Conservation (phyloP, 352 stramenopile genomes). For the Phytophthora lateralis region DNA sequence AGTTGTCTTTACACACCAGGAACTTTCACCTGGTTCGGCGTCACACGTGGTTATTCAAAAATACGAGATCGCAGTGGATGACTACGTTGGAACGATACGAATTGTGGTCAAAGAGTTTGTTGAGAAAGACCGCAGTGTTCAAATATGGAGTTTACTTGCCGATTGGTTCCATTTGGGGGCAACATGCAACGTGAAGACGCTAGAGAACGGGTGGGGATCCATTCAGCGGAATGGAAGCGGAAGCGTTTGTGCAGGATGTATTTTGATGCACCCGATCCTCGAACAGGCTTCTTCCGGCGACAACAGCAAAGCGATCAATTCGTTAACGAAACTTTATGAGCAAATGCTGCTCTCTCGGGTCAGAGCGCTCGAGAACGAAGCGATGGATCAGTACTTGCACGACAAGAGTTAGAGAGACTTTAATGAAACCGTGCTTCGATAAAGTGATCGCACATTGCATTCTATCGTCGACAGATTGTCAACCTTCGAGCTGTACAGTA, state of each 20-base stretch:
- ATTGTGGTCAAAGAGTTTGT: constrained; percentile 9
- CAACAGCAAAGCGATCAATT: constrained; percentile 1
- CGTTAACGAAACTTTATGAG: background rate
- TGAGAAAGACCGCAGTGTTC: constrained; percentile 3
- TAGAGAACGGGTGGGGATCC: constrained; percentile 9
- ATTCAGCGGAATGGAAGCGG: constrained; percentile 1
- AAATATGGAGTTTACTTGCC: constrained; percentile 10
- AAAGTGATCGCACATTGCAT: no score
- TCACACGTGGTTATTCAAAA: constrained; percentile 4
- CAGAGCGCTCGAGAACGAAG: background rate
- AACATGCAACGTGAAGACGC: constrained; percentile 1
- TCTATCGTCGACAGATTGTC: no score
- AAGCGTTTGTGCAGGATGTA: background rate
- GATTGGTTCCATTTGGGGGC: constrained; percentile 5
- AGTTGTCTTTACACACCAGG: background rate
- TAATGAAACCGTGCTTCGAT: no score
- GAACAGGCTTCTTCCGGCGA: background rate
- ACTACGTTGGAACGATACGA: background rate
- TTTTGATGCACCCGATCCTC: constrained; percentile 3
- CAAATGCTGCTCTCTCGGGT: background rate
- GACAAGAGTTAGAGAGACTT: no score
- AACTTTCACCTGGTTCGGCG: background rate
- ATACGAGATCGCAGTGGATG: constrained; percentile 2
- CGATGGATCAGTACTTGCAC: background rate
- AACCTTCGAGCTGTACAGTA: no score